Percentiles rank a stretch among this genome's conserved stretches.
These are phyloP conservation scores for Penicillium sp. DNA, from an alignment of 2,329 filamentous ascomycete species.

Conservation along the genomic window DNA sequence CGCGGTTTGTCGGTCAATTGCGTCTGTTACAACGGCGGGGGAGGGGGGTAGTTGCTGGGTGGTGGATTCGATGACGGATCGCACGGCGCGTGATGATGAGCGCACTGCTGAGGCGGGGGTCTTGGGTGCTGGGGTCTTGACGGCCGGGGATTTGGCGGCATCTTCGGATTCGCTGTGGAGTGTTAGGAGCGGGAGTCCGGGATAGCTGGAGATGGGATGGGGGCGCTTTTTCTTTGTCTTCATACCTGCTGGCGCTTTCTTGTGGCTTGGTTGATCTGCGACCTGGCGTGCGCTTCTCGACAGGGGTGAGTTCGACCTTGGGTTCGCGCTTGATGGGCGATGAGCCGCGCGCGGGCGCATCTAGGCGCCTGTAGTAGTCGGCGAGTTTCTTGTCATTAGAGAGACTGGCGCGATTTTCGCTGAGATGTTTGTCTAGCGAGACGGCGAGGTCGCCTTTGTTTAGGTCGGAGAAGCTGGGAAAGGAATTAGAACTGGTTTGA, in stretches of 20 bases:
- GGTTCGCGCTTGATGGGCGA: constrained; percentile 57
- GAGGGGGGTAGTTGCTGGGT: constrained; percentile 38
- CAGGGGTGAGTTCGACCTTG: constrained; percentile 40
- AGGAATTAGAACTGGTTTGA: not conserved
- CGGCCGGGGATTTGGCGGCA: not conserved
- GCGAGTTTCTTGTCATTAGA: constrained; percentile 66
- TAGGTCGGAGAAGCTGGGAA: constrained; percentile 65
- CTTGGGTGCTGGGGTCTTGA: constrained; percentile 2
- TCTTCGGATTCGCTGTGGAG: constrained; percentile 22
- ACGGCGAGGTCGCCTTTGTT: constrained; percentile 81
- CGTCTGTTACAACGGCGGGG: constrained; percentile 60
- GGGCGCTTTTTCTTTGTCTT: too few species aligned
- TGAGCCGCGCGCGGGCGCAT: constrained; percentile 38
- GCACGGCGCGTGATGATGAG: constrained; percentile 12
- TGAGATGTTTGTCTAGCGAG: constrained; percentile 73
- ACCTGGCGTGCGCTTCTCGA: constrained; percentile 37
- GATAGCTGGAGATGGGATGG: too few species aligned
- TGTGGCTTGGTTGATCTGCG: constrained; percentile 47
- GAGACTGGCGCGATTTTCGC: constrained; percentile 69
- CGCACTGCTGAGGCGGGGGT: constrained; percentile 19
- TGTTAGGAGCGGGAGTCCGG: constrained; percentile 5
- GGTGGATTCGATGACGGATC: constrained; percentile 11
- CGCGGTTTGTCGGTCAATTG: constrained; percentile 69
- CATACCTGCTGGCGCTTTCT: constrained; percentile 33
- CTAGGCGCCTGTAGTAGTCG: constrained; percentile 71